phyloP scores from a whole-genome alignment of 768 basidiomycete genomes.

The Suillus subluteus region DNA sequence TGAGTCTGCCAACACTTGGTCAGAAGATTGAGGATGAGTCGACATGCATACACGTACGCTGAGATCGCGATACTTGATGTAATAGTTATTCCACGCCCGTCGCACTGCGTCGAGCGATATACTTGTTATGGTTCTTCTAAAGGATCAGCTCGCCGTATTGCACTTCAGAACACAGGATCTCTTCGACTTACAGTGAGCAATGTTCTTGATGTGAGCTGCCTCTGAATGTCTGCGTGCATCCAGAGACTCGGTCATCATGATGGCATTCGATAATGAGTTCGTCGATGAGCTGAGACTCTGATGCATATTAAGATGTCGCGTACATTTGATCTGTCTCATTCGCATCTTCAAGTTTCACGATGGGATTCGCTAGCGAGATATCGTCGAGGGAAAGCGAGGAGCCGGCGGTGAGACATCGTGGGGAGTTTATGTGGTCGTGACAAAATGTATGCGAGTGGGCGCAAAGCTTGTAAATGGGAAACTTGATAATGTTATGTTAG shows the following conservation, averaged over 20 bases:
- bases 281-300: conserved; percentile 67
- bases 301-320: background rate
- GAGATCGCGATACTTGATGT: background rate
- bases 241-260: conserved; percentile 54
- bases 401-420: conserved; percentile 85
- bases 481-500: no score
- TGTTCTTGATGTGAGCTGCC: conserved; percentile 55
- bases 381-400: conserved; percentile 59
- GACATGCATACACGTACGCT: background rate
- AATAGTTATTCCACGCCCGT: background rate
- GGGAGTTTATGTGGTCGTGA: conserved; percentile 71
- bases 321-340: conserved; percentile 28
- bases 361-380: conserved; percentile 67
- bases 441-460: conserved; percentile 47
- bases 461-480: no score
- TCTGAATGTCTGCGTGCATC: conserved; percentile 66
- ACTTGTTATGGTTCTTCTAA: background rate
- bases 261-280: conserved; percentile 78
- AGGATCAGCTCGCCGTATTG: background rate
- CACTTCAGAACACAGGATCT: background rate
- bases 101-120: no score
- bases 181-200: conserved; percentile 48
- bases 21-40: background rate
- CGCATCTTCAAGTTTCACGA: conserved; percentile 72
- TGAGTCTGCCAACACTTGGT: background rate